Evolutionary conservation across 2,329 filamentous ascomycete genomes (phyloP).

Genomic region (Pseudogymnoascus sp.): DNA sequence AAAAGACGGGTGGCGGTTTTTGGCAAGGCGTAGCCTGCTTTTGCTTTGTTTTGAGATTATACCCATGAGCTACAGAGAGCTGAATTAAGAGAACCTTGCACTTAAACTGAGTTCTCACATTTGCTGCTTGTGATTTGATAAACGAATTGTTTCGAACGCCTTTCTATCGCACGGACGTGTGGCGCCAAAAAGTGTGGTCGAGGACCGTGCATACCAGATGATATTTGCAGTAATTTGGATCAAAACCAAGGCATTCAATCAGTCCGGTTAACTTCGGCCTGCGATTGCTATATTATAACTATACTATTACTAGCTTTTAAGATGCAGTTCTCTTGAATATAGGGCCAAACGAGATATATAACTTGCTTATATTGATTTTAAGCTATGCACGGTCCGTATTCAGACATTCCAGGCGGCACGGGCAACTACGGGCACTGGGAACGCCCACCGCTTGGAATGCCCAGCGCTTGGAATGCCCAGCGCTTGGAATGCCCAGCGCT

Average conservation of each 20-base stretch:
- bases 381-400: too few species aligned
- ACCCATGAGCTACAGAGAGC: neutral
- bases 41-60: conserved; percentile 8
- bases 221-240: neutral
- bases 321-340: neutral
- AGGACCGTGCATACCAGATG: neutral
- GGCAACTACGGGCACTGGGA: neutral
- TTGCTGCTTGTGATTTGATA: neutral
- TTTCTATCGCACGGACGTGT: neutral
- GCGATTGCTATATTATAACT: neutral
- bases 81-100: conserved; percentile 8
- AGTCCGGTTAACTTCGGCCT: neutral
- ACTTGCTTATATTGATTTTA: neutral
- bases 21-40: conserved; percentile 2
- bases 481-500: too few species aligned
- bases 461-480: too few species aligned
- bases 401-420: neutral
- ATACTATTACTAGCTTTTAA: neutral
- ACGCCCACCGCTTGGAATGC: too few species aligned
- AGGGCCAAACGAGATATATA: neutral
- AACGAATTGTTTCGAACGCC: neutral
- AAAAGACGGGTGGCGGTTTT: neutral
- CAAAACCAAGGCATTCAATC: neutral
- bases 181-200: neutral
- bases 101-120: neutral